phyloP scores from a whole-genome alignment of 1,139 yeast species.

The Sugiyamaella paludigena region DNA sequence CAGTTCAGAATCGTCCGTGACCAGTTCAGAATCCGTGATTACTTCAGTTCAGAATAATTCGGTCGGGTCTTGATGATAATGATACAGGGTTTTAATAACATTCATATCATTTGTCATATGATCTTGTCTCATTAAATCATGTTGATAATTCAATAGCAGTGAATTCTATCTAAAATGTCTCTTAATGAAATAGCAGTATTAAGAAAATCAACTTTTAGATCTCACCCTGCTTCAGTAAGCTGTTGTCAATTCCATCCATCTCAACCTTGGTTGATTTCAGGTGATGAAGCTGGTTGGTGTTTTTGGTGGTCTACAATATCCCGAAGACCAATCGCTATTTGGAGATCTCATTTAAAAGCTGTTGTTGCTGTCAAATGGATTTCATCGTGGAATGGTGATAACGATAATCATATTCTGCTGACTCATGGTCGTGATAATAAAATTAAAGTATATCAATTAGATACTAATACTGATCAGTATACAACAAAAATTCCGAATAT shows the following conservation, averaged over 20 bases:
- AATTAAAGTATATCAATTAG: slow-evolving; percentile 31
- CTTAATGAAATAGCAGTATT: slow-evolving; percentile 7
- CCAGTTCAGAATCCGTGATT: too few relatives aligned
- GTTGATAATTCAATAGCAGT: neutral
- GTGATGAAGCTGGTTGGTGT: slow-evolving; percentile 43
- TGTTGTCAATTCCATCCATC: slow-evolving; percentile 25
- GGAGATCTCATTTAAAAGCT: slow-evolving; percentile 37
- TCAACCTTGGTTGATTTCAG: slow-evolving; percentile 27
- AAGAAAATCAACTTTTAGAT: slow-evolving; percentile 28
- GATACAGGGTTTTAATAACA: too few relatives aligned
- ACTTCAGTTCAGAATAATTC: too few relatives aligned
- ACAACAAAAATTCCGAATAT: slow-evolving; percentile 21
- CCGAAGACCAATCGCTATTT: slow-evolving; percentile 39
- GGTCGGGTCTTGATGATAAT: too few relatives aligned
- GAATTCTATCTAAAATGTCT: neutral
- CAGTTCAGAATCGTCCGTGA: too few relatives aligned
- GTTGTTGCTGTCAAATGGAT: slow-evolving; percentile 35
- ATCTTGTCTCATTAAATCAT: too few relatives aligned
- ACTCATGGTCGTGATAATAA: slow-evolving; percentile 43
- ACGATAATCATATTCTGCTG: slow-evolving; percentile 22
- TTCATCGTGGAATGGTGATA: neutral
- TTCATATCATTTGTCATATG: too few relatives aligned
- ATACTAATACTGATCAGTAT: slow-evolving; percentile 20
- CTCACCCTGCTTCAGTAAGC: slow-evolving; percentile 33
- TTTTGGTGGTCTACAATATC: slow-evolving; percentile 39